These are phyloP conservation scores for Domatiomyces catenatus DNA, from an alignment of 2,329 filamentous ascomycete genomes.

Conservation along the genomic window DNA sequence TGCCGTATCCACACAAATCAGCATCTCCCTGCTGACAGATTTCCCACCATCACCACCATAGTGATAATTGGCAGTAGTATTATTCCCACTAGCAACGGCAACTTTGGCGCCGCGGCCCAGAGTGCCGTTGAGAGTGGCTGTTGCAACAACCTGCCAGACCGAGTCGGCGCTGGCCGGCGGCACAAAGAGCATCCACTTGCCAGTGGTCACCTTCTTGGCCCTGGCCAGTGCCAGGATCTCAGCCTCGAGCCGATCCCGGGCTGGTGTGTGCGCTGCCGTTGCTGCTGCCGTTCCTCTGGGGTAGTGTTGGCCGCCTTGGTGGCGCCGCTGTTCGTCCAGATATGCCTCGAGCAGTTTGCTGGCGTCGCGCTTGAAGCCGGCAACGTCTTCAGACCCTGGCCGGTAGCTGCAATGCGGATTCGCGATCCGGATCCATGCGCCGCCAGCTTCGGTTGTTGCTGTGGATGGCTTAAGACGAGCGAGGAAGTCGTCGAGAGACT, in stretches of 20 bases:
- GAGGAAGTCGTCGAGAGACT: conserved; percentile 52
- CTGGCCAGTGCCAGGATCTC: conserved; percentile 49
- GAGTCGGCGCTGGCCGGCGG: conserved; percentile 39
- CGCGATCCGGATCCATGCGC: conserved; percentile 58
- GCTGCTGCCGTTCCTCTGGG: no score
- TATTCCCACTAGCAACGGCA: conserved; percentile 31
- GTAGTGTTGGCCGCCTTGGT: conserved; percentile 23
- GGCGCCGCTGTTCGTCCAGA: conserved; percentile 33
- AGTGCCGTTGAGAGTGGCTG: conserved; percentile 50
- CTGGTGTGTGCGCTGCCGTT: conserved; percentile 21
- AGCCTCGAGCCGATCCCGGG: conserved; percentile 30
- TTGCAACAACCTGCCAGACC: conserved; percentile 51
- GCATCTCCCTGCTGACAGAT: conserved; percentile 21
- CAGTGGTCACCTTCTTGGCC: conserved; percentile 19
- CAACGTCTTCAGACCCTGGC: conserved; percentile 31
- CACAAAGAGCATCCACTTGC: conserved; percentile 62
- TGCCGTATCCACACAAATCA: conserved; percentile 65
- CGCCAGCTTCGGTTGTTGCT: conserved; percentile 23
- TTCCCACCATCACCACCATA: conserved; percentile 18
- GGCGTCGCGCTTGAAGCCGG: conserved; percentile 39
- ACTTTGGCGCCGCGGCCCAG: conserved; percentile 63
- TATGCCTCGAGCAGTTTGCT: conserved; percentile 39
- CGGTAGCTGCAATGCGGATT: conserved; percentile 38
- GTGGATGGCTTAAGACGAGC: conserved; percentile 51
- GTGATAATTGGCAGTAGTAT: neutral